These are phyloP conservation scores for Fusarium keratoplasticum DNA, from an alignment of 2,329 filamentous ascomycete genomes.

Conservation along the genomic window DNA sequence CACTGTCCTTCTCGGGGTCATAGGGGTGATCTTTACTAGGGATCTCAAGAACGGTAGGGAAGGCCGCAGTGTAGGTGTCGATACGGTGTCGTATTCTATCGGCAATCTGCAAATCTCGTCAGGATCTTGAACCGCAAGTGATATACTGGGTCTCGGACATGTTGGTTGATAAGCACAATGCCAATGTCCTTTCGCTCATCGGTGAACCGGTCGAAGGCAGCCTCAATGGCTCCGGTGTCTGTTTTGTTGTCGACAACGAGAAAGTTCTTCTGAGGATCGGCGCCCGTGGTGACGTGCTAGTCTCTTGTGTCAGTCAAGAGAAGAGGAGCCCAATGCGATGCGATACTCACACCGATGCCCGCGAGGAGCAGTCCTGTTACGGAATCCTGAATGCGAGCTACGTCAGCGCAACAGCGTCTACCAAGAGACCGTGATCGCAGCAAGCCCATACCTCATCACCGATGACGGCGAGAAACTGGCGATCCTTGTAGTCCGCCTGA, in stretches of 20 bases:
- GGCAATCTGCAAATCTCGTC: constrained; percentile 73
- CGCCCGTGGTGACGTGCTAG: constrained; percentile 90
- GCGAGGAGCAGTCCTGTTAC: constrained; percentile 95
- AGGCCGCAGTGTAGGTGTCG: constrained; percentile 92
- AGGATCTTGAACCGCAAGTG: constrained; percentile 15
- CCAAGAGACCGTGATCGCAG: not conserved
- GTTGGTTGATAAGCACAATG: constrained; percentile 96
- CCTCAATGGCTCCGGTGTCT: constrained; percentile 87
- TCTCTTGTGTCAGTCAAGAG: not conserved
- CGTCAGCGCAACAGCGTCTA: constrained; percentile 42
- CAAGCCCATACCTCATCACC: constrained; percentile 82
- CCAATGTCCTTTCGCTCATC: constrained; percentile 94
- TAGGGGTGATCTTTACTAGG: constrained; percentile 99
- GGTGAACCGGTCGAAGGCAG: constrained; percentile 90
- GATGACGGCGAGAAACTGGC: constrained; percentile 97
- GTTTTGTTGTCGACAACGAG: constrained; percentile 96
- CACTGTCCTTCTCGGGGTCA: constrained; percentile 98
- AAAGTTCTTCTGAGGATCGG: constrained; percentile 96
- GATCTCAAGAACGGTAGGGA: constrained; percentile 96
- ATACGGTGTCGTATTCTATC: constrained; percentile 92
- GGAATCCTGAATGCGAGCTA: constrained; percentile 75
- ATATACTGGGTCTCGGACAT: constrained; percentile 68
- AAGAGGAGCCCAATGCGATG: not conserved
- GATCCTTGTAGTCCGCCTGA: constrained; percentile 78
- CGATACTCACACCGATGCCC: constrained; percentile 82